Evolutionary conservation across 495 filamentous ascomycete species (phyloP), one percentile per base, ranked within the genome.

Genomic region (Lasiosphaeriaceae sp.): DNA sequence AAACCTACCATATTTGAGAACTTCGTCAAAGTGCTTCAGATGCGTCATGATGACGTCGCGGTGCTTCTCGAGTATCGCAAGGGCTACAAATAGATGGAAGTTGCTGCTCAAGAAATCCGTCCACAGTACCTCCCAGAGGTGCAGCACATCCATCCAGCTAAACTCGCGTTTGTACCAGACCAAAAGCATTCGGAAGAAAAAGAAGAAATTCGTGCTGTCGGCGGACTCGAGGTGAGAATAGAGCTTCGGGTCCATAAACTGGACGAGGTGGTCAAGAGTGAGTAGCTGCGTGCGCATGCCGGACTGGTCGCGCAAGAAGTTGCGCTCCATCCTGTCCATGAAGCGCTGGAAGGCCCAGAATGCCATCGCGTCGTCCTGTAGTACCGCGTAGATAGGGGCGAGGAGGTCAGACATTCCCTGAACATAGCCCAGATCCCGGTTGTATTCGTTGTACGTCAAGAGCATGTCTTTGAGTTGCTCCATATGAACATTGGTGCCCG

Each of bases 381-480:
- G 85, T 11, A 98, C 90, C 1, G 94, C 93, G 64, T 98, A 98
- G 43, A 98, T 90, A 7, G 94, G 94, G 0, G 95, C 91, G 2
- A 98, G 84, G 0, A 98, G 83, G 70, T 98, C 94, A 29, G 90
- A 96, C 94, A 98, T 98, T 49, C 94, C 94, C 77, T 98, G 94
- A 2, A 98, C 94, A 64, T 98, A 98, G 26, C 94, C 94, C 1
- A 97, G 77, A 44, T 91, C 88, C 29, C 82, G 86, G 75, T 97
- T 97, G 67, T 92, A 94, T 66, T 98, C 95, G 67, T 97, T 97
- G 69, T 98, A 98, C 0, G 94, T 97, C 12, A 98, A 76, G 3
- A 98, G 86, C 91, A 98, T 96, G 64, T 98, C 94, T 72, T 98
- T 98, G 83, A 97, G 86, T 70, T 98, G 94, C 66, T 98, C 94